These are phyloP conservation scores for Mortierella sp. DNA, from an alignment of 371 early-diverging fungal species.

Conservation along the genomic window DNA sequence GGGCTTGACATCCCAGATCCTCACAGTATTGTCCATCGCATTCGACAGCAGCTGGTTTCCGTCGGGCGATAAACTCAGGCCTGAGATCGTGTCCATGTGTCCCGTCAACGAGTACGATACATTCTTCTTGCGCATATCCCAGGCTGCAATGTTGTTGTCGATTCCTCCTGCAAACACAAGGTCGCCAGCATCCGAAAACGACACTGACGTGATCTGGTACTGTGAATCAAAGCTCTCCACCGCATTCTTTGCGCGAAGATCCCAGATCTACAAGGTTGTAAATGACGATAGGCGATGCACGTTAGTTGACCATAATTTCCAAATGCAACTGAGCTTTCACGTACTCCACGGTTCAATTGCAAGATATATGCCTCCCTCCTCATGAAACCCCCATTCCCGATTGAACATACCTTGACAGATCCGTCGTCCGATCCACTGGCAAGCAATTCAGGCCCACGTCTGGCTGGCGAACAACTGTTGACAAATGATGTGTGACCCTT, in stretches of 20 bases:
- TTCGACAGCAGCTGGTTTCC: conserved; percentile 87
- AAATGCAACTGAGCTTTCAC: too few relatives aligned
- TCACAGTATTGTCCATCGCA: conserved; percentile 95
- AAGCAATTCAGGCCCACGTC: conserved; percentile 78
- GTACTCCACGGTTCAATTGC: too few relatives aligned
- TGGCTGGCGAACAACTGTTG: conserved; percentile 79
- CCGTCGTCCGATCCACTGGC: conserved; percentile 87
- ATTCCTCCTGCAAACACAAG: conserved; percentile 89
- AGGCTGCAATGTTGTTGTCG: conserved; percentile 91
- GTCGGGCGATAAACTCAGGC: conserved; percentile 86
- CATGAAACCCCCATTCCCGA: too few relatives aligned
- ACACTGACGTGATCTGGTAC: conserved; percentile 86
- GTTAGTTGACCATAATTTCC: not conserved
- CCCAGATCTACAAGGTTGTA: conserved; percentile 69
- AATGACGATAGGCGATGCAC: not conserved
- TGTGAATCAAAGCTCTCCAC: conserved; percentile 77
- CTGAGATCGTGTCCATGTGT: conserved; percentile 93
- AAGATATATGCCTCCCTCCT: too few relatives aligned
- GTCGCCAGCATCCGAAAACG: conserved; percentile 85
- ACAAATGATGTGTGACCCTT: conserved; percentile 85
- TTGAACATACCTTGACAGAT: conserved; percentile 60
- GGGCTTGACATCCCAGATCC: conserved; percentile 95
- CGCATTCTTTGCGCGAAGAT: conserved; percentile 81
- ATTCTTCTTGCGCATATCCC: conserved; percentile 88
- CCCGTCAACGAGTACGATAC: conserved; percentile 80